Evolutionary conservation across 306 rosid genomes (phyloP).

Genomic region (Trifolium dubium): DNA sequence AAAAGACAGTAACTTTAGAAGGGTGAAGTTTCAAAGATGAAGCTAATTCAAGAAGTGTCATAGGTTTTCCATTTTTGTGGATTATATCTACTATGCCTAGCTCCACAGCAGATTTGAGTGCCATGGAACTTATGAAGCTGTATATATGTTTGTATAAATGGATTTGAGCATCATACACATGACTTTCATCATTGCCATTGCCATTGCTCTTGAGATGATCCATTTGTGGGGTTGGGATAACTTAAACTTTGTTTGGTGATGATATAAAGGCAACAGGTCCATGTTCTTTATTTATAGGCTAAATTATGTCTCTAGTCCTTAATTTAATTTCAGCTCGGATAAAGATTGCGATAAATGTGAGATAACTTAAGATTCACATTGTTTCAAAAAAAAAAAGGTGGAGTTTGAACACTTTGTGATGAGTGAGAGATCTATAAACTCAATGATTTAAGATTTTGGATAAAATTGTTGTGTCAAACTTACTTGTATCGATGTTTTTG

Average conservation of each 20-base stretch:
- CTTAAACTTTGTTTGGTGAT: neutral
- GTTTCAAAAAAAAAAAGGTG: no score
- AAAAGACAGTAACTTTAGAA: neutral
- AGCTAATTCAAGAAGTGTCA: neutral
- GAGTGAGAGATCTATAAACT: no score
- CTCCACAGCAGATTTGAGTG: neutral
- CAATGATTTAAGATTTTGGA: no score
- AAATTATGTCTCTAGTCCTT: no score
- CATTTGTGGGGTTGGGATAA: neutral
- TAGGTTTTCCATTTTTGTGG: neutral
- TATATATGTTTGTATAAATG: neutral
- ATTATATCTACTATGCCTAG: neutral
- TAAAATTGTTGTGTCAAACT: no score
- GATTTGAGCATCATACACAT: neutral
- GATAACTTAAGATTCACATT: no score
- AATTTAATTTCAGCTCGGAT: no score
- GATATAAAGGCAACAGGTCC: no score
- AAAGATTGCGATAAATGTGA: no score
- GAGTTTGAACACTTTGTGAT: no score
- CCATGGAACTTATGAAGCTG: neutral
- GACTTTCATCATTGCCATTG: neutral
- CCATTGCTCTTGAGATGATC: neutral
- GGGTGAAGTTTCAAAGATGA: neutral
- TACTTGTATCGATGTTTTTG: no score
- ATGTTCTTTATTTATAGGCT: no score